A percentile compares a stretch with the other conserved stretches of the same genome.
These are phyloP conservation scores for Amylocystis lapponica DNA, from an alignment of 768 basidiomycete species.

Conservation along the genomic window DNA sequence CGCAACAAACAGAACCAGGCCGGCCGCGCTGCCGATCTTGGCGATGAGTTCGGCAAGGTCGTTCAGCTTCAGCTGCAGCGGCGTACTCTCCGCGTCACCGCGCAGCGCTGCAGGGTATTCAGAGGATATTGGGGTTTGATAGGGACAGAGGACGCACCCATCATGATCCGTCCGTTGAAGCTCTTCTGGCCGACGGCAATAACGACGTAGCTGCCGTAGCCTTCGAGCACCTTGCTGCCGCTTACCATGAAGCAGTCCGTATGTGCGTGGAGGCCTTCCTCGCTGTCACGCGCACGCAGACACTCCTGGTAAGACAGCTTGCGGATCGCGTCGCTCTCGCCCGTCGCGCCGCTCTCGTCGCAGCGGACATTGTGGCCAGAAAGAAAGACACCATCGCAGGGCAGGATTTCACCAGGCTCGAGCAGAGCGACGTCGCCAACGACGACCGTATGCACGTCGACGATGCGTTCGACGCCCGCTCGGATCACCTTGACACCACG, in stretches of 20 bases:
- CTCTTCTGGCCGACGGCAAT: conserved; percentile 89
- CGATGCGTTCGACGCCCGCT: conserved; percentile 21
- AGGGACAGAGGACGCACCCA: conserved; percentile 53
- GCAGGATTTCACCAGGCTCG: conserved; percentile 94
- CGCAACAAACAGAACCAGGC: conserved; percentile 71
- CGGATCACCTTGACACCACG: conserved; percentile 70
- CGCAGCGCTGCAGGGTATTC: conserved; percentile 58
- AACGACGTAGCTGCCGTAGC: conserved; percentile 88
- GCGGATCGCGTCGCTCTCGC: conserved; percentile 93
- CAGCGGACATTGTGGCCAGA: conserved; percentile 90
- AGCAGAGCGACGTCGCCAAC: conserved; percentile 91
- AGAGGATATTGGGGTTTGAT: not conserved
- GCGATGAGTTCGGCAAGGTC: conserved; percentile 92
- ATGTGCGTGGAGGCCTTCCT: conserved; percentile 32
- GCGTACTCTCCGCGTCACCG: conserved; percentile 83
- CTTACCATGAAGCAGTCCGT: conserved; percentile 89
- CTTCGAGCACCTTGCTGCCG: conserved; percentile 91
- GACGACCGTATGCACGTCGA: conserved; percentile 64
- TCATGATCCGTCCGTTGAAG: conserved; percentile 97
- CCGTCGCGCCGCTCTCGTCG: conserved; percentile 95
- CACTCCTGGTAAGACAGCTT: conserved; percentile 80
- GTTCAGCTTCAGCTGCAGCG: conserved; percentile 92
- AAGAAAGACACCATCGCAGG: conserved; percentile 94
- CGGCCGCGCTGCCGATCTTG: conserved; percentile 79
- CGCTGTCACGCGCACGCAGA: conserved; percentile 35